A percentile compares a stretch with the other conserved stretches of the same genome.
These are phyloP conservation scores for Fusarium devonianum DNA, from an alignment of 2,329 filamentous ascomycete species.

Conservation along the genomic window DNA sequence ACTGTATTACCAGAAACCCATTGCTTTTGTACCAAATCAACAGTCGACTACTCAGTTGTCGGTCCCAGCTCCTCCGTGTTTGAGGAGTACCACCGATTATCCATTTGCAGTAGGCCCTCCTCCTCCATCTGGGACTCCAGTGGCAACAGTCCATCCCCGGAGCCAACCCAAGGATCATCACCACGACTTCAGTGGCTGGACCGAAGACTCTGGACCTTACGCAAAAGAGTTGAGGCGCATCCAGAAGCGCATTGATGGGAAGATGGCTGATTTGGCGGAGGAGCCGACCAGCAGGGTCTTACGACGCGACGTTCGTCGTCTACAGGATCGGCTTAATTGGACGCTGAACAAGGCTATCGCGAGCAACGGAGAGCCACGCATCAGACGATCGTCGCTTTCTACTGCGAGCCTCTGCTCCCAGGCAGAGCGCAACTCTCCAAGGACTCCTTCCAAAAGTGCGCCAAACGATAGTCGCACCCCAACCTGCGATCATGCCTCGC, in stretches of 20 bases:
- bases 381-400: neutral
- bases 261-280: constrained; percentile 36
- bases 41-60: constrained; percentile 10
- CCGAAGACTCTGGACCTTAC: constrained; percentile 15
- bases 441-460: neutral
- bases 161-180: too few species aligned
- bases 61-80: constrained; percentile 20
- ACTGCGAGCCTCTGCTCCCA: constrained; percentile 8
- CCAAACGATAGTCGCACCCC: neutral
- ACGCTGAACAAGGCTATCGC: constrained; percentile 41
- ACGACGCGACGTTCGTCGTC: constrained; percentile 34
- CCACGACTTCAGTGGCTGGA: too few species aligned
- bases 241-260: constrained; percentile 40
- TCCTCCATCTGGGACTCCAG: neutral
- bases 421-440: neutral
- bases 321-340: constrained; percentile 43
- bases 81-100: constrained; percentile 1
- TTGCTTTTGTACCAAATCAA: constrained; percentile 26
- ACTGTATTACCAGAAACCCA: constrained; percentile 33
- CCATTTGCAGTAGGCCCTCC: constrained; percentile 2
- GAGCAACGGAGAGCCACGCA: constrained; percentile 1
- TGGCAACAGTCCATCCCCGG: neutral
- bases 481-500: neutral
- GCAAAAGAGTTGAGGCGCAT: constrained; percentile 38
- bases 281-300: constrained; percentile 35